Evolutionary conservation across 371 early-diverging fungal genomes (phyloP).

Genomic region (Saksenaea oblongispora): DNA sequence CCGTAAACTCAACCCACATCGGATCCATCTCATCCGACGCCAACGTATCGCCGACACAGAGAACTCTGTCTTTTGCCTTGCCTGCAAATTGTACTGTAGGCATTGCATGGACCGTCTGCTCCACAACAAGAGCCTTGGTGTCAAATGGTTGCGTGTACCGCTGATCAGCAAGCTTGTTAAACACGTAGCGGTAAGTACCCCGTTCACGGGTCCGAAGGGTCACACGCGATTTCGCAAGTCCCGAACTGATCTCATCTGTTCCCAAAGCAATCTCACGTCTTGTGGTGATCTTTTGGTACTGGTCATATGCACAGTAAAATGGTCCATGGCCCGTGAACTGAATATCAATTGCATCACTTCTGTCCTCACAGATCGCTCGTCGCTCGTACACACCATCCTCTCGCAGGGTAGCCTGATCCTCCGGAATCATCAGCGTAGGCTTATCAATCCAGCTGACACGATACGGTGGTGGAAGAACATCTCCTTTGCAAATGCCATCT

Average conservation of each 20-base stretch:
- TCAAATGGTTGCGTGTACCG: slow-evolving; percentile 37
- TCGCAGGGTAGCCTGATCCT: slow-evolving; percentile 23
- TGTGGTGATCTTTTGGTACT: slow-evolving; percentile 9
- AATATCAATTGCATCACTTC: slow-evolving; percentile 39
- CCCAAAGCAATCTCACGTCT: slow-evolving; percentile 9
- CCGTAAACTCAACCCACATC: slow-evolving; percentile 39
- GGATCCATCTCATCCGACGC: slow-evolving; percentile 29
- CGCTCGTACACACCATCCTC: slow-evolving; percentile 32
- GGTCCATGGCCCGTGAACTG: slow-evolving; percentile 40
- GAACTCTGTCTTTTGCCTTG: slow-evolving; percentile 17
- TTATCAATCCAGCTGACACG: slow-evolving; percentile 38
- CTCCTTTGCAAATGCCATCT: slow-evolving; percentile 50
- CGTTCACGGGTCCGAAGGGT: slow-evolving; percentile 34
- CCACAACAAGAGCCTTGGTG: slow-evolving; percentile 21
- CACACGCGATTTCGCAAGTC: slow-evolving; percentile 31
- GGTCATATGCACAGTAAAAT: slow-evolving; percentile 37
- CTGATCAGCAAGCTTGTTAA: slow-evolving; percentile 49
- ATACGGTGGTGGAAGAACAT: slow-evolving; percentile 35
- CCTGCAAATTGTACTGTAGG: slow-evolving; percentile 42
- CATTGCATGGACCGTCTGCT: slow-evolving; percentile 41
- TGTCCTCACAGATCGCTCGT: slow-evolving; percentile 45
- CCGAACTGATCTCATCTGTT: slow-evolving; percentile 39
- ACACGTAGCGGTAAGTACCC: slow-evolving; percentile 46
- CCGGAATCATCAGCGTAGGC: slow-evolving; percentile 37
- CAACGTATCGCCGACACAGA: slow-evolving; percentile 51